Conservation (phyloP, 352 stramenopile genomes). For the Globisporangium carolinianum region DNA sequence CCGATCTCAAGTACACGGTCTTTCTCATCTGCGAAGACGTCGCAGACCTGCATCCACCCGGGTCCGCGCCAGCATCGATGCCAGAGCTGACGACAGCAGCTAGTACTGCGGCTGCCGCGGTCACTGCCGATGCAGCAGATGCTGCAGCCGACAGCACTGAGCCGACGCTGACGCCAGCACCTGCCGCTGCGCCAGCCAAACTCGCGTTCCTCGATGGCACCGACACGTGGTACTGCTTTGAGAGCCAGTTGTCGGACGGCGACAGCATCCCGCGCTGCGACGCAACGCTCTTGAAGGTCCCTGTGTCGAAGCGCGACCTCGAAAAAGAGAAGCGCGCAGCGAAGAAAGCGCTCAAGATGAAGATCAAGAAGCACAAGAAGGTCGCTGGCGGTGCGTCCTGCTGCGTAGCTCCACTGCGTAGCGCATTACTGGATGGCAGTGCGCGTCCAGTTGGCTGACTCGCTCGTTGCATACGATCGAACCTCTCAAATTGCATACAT, state of each 20-base stretch:
- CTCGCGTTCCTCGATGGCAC: conserved; percentile 32
- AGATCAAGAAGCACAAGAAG: conserved; percentile 88
- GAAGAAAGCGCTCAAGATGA: conserved; percentile 82
- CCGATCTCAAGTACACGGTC: conserved; percentile 59
- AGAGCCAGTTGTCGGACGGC: conserved; percentile 49
- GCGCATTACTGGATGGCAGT: too few species aligned
- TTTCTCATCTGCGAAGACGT: conserved; percentile 72
- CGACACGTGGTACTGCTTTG: conserved; percentile 35
- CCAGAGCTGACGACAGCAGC: neutral
- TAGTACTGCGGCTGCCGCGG: neutral
- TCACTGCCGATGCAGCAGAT: neutral
- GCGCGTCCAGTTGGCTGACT: too few species aligned
- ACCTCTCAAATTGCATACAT: neutral
- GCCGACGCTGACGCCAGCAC: too few species aligned
- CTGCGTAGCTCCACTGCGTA: too few species aligned
- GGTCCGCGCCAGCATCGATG: conserved; percentile 4
- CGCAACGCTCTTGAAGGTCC: conserved; percentile 55
- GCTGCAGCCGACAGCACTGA: neutral
- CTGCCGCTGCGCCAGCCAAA: neutral
- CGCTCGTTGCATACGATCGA: neutral
- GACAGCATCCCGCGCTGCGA: conserved; percentile 78
- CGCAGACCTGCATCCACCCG: conserved; percentile 24
- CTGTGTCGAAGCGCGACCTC: conserved; percentile 66
- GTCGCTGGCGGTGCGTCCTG: conserved; percentile 25
- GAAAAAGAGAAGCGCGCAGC: conserved; percentile 66